A percentile compares a stretch with the other conserved stretches of the same genome.
Evolutionary conservation across 768 basidiomycete species (phyloP).

Genomic region (Boletus rubescentipes): DNA sequence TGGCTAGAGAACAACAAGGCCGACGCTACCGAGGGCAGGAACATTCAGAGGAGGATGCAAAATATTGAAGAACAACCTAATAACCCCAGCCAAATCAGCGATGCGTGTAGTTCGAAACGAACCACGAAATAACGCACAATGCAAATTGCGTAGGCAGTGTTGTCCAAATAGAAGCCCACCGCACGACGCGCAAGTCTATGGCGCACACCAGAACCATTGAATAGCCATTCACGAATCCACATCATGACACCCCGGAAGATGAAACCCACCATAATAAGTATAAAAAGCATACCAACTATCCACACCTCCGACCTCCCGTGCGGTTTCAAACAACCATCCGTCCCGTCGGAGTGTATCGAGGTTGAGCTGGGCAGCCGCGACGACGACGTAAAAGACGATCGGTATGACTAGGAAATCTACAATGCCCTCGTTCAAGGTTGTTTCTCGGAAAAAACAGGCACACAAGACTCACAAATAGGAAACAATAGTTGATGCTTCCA

Average conservation of each 20-base stretch:
- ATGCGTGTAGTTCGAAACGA: neutral
- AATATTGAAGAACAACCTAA: slow-evolving; percentile 79
- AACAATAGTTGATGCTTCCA: slow-evolving; percentile 90
- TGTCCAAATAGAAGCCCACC: slow-evolving; percentile 66
- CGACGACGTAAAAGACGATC: slow-evolving; percentile 77
- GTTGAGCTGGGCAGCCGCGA: slow-evolving; percentile 60
- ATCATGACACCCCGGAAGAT: neutral
- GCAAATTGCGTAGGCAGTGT: slow-evolving; percentile 95
- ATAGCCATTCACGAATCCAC: neutral
- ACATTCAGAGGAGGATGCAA: slow-evolving; percentile 86
- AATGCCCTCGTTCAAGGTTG: neutral
- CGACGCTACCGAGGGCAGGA: slow-evolving; percentile 70
- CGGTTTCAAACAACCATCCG: slow-evolving; percentile 84
- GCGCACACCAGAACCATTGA: neutral
- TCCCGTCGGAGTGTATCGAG: slow-evolving; percentile 54
- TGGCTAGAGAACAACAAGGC: neutral
- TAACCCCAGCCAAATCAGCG: slow-evolving; percentile 26
- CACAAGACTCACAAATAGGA: slow-evolving; percentile 64
- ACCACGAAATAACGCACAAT: slow-evolving; percentile 50
- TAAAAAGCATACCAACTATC: slow-evolving; percentile 84
- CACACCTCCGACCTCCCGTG: slow-evolving; percentile 34
- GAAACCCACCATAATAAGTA: slow-evolving; percentile 64
- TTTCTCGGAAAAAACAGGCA: neutral
- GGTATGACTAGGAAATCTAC: slow-evolving; percentile 83
- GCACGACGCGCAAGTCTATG: slow-evolving; percentile 60